Conservation (phyloP, 148 eudicot genomes). For the Rhododendron molle region DNA sequence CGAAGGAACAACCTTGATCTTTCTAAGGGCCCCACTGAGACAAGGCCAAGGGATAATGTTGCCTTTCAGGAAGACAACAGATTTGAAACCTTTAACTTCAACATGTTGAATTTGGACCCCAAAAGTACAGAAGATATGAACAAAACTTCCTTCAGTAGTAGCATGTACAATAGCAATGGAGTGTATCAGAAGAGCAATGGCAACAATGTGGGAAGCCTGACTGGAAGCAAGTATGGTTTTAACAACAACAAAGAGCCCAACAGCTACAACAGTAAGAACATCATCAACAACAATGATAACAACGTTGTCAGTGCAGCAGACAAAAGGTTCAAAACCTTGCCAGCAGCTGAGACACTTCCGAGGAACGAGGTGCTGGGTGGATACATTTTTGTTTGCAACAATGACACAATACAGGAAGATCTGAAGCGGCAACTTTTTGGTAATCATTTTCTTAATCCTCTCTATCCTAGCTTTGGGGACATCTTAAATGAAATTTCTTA, state of each 20-base stretch:
- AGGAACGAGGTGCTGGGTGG: constrained; percentile 97
- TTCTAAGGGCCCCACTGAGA: constrained; percentile 60
- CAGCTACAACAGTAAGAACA: constrained; percentile 28
- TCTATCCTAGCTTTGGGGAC: not conserved
- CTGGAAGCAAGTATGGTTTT: constrained; percentile 50
- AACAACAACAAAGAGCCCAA: constrained; percentile 53
- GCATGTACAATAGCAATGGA: constrained; percentile 56
- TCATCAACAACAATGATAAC: constrained; percentile 33
- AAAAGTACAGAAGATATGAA: constrained; percentile 30
- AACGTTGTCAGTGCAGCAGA: constrained; percentile 46
- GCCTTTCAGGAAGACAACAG: constrained; percentile 83
- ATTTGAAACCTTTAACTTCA: constrained; percentile 75
- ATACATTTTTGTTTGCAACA: constrained; percentile 86
- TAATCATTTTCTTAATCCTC: constrained; percentile 21
- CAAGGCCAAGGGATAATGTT: constrained; percentile 65
- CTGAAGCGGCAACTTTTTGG: constrained; percentile 84
- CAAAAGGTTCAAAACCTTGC: constrained; percentile 97
- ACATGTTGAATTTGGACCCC: constrained; percentile 69
- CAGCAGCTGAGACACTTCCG: constrained; percentile 94
- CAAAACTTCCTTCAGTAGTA: constrained; percentile 49
- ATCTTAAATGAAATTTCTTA: not conserved
- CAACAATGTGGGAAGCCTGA: constrained; percentile 49
- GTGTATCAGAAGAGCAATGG: constrained; percentile 54
- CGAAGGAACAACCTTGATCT: constrained; percentile 83
- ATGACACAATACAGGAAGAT: constrained; percentile 86